These are phyloP conservation scores for Blastobotrys parvus DNA, from an alignment of 805 yeast genomes.

Conservation along the genomic window DNA sequence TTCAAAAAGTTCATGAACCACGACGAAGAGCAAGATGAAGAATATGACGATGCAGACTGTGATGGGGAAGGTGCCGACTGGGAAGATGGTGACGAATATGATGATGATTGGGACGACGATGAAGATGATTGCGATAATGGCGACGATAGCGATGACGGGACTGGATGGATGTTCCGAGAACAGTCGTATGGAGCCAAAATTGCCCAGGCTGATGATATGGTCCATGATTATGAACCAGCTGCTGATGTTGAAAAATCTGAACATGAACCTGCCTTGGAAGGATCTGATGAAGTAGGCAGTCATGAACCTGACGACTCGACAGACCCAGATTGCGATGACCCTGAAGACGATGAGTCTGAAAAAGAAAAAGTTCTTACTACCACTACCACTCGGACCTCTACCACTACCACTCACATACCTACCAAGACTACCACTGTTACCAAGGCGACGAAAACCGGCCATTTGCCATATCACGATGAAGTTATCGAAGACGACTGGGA, in stretches of 20 bases:
- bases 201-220: not conserved
- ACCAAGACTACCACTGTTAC: too few relatives aligned
- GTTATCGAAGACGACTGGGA: not conserved
- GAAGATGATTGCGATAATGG: slow-evolving; percentile 7
- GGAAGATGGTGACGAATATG: not conserved
- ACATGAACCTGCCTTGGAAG: not conserved
- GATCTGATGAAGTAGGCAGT: not conserved
- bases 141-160: slow-evolving; percentile 6
- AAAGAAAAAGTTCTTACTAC: not conserved
- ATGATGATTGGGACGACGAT: not conserved
- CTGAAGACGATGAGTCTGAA: not conserved
- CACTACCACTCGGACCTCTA: not conserved
- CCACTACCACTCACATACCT: not conserved
- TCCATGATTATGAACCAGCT: not conserved
- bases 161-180: slow-evolving; percentile 2
- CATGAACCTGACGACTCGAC: too few relatives aligned
- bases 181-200: too few relatives aligned
- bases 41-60: not conserved
- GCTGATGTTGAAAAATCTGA: not conserved
- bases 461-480: not conserved
- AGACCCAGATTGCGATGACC: too few relatives aligned
- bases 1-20: too few relatives aligned
- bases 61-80: not conserved
- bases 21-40: too few relatives aligned
- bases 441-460: too few relatives aligned